Evolutionary conservation across 73 alveolate species (phyloP).

Genomic region (Paramecium tetraurelia): DNA sequence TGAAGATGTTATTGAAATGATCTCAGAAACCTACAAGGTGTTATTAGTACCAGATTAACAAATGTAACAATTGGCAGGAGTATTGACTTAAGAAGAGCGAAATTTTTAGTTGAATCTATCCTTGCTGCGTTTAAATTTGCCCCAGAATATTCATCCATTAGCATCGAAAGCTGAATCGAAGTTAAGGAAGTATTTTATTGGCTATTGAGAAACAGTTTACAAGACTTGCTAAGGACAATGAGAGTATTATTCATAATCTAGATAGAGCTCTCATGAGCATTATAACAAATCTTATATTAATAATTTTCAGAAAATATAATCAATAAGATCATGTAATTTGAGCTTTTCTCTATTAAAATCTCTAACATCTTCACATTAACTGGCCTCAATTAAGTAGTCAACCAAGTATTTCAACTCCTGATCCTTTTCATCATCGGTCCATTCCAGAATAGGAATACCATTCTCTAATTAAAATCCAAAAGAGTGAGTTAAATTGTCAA

Average conservation of each 20-base stretch:
- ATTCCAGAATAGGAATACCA: slow-evolving; percentile 76
- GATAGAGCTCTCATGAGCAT: background rate
- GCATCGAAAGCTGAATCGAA: background rate
- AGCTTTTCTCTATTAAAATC: slow-evolving; percentile 44
- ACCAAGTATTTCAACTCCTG: slow-evolving; percentile 68
- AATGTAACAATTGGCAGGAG: background rate
- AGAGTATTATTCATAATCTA: background rate
- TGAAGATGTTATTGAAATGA: background rate
- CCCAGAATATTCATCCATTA: background rate
- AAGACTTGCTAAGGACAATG: background rate
- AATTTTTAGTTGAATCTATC: background rate
- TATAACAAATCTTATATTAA: background rate
- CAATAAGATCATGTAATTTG: background rate
- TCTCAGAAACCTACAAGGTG: background rate
- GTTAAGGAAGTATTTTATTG: background rate
- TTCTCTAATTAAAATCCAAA: slow-evolving; percentile 69
- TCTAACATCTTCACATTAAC: slow-evolving; percentile 59
- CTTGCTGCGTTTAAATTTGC: background rate
- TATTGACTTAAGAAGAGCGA: background rate
- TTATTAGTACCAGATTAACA: background rate
- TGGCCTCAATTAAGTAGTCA: slow-evolving; percentile 57
- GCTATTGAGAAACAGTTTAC: background rate
- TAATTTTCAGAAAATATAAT: background rate
- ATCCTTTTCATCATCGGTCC: slow-evolving; percentile 71
- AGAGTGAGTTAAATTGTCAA: slow-evolving; percentile 70